These are phyloP conservation scores for Craspedostauros australis DNA, from an alignment of 108 stramenopile genomes.

Conservation along the genomic window DNA sequence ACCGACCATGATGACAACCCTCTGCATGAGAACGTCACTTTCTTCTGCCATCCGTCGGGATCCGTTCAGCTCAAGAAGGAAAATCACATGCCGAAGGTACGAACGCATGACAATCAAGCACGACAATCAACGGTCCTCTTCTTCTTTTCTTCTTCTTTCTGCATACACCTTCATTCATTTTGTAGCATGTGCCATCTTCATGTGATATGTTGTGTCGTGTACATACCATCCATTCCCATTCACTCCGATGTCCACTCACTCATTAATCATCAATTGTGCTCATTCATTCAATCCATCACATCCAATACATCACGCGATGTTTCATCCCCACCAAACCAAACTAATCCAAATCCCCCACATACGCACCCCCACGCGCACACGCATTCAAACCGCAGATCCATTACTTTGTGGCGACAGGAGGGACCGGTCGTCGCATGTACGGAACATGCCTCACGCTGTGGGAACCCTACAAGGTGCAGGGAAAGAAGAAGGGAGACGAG, in stretches of 20 bases:
- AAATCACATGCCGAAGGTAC: conserved; percentile 64
- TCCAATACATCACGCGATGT: no score
- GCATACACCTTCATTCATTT: background rate
- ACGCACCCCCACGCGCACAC: background rate
- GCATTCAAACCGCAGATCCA: conserved; percentile 37
- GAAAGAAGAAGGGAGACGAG: conserved; percentile 13
- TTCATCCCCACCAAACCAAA: no score
- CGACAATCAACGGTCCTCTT: background rate
- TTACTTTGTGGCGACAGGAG: conserved; percentile 78
- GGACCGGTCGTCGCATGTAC: conserved; percentile 64
- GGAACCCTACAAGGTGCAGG: conserved; percentile 47
- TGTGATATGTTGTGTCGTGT: background rate
- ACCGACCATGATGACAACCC: conserved; percentile 73
- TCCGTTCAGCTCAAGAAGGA: conserved; percentile 41
- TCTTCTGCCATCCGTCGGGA: conserved; percentile 70
- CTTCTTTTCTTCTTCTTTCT: conserved; percentile 1
- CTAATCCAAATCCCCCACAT: no score
- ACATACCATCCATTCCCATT: no score
- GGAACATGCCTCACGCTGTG: conserved; percentile 71
- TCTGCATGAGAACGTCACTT: conserved; percentile 54
- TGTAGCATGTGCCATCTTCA: background rate
- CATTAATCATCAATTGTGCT: no score
- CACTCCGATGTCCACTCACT: no score
- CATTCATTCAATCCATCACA: no score
- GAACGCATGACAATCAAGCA: background rate